A percentile compares a stretch with the other conserved stretches of the same genome.
Conservation (phyloP, 169 alveolate genomes). For the Babesia ovis region DNA sequence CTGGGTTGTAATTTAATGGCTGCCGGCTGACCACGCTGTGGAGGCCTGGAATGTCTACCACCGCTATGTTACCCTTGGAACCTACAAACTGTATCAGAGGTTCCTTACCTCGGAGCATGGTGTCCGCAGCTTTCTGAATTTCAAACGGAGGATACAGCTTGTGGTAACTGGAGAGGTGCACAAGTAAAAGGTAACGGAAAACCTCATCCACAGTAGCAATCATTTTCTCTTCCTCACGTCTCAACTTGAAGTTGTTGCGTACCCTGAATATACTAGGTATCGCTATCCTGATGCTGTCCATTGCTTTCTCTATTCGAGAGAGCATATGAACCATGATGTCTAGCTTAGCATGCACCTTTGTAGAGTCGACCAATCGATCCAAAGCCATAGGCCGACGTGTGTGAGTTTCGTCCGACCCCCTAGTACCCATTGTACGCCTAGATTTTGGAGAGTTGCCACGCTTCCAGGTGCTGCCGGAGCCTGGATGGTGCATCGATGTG, state of each 20-base stretch:
- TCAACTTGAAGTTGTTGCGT: conserved; percentile 40
- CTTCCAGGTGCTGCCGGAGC: neutral
- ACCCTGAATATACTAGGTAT: conserved; percentile 54
- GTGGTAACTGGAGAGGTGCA: conserved; percentile 34
- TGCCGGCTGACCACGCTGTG: neutral
- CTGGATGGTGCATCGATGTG: neutral
- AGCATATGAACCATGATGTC: neutral
- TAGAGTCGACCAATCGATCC: conserved; percentile 1
- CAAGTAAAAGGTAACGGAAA: conserved; percentile 36
- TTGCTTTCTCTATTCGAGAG: neutral
- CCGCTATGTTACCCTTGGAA: neutral
- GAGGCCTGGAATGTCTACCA: conserved; percentile 3
- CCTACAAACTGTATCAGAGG: conserved; percentile 17
- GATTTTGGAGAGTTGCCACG: neutral
- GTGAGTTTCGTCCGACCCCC: neutral
- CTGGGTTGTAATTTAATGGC: conserved; percentile 14
- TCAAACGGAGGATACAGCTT: conserved; percentile 23
- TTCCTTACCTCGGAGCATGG: neutral
- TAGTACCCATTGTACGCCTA: neutral
- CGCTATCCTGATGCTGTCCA: conserved; percentile 27
- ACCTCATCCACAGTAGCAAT: conserved; percentile 44
- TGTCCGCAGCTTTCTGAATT: neutral
- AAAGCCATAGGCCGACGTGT: neutral
- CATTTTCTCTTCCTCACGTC: conserved; percentile 25
- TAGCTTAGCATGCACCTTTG: neutral